Evolutionary conservation across 805 yeast species (phyloP).

Genomic region (Candida ascalaphidarum): DNA sequence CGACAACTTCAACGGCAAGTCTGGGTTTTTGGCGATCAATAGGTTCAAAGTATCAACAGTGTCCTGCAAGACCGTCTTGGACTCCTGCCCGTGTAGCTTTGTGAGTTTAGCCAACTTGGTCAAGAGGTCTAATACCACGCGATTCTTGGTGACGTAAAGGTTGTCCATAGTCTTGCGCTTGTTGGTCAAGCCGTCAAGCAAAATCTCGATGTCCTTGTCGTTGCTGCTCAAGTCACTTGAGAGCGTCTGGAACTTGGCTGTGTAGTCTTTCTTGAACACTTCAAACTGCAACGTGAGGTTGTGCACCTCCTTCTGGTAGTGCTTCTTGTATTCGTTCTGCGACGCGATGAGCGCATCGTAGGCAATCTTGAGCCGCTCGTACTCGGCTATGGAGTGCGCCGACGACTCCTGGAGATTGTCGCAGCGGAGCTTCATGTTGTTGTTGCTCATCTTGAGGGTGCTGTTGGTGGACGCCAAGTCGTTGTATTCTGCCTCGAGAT

Average conservation of each 20-base stretch:
- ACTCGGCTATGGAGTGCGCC: constrained; percentile 38
- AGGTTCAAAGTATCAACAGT: constrained; percentile 37
- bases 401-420: constrained; percentile 40
- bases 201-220: constrained; percentile 42
- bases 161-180: constrained; percentile 42
- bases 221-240: constrained; percentile 28
- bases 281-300: constrained; percentile 28
- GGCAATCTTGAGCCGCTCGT: constrained; percentile 46
- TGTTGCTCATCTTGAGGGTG: constrained; percentile 38
- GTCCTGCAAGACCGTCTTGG: constrained; percentile 35
- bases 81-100: constrained; percentile 40
- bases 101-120: constrained; percentile 35
- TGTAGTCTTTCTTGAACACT: constrained; percentile 25
- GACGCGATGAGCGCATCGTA: constrained; percentile 49
- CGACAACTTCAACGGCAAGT: constrained; percentile 19
- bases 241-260: constrained; percentile 26
- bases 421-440: constrained; percentile 42
- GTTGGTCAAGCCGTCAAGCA: constrained; percentile 39
- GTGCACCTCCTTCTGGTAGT: constrained; percentile 36
- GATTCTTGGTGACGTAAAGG: constrained; percentile 40
- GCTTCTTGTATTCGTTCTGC: constrained; percentile 43
- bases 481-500: constrained; percentile 51
- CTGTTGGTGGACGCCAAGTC: constrained; percentile 41
- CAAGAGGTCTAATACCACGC: constrained; percentile 33
- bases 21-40: constrained; percentile 29